Percentiles rank a stretch among this genome's conserved stretches.
Evolutionary conservation across 441 rosid species (phyloP).

Genomic region (Capsella rubella): DNA sequence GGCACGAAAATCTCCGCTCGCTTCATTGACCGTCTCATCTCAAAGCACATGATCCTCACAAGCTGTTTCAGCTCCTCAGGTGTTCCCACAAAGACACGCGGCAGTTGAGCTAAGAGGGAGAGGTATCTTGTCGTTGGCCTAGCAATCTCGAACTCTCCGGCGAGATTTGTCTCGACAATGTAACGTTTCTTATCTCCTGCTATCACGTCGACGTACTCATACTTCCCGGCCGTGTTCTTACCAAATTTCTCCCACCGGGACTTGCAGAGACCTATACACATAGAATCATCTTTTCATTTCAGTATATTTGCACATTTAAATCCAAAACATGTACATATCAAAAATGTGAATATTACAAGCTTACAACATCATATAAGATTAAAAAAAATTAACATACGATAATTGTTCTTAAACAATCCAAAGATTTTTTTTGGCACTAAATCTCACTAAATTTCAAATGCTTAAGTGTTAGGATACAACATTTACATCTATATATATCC

Average conservation of each 20-base stretch:
- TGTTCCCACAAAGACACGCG: slow-evolving; percentile 58
- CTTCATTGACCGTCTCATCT: slow-evolving; percentile 61
- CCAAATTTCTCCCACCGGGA: slow-evolving; percentile 77
- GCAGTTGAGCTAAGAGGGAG: slow-evolving; percentile 52
- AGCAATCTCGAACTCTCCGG: slow-evolving; percentile 67
- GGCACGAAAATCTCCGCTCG: slow-evolving; percentile 54
- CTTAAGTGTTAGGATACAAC: not conserved
- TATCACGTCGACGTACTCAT: slow-evolving; percentile 63
- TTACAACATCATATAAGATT: not conserved
- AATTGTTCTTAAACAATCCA: not conserved
- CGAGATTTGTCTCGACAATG: slow-evolving; percentile 63
- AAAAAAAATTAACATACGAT: not conserved
- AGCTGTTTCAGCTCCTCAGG: slow-evolving; percentile 61
- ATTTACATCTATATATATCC: not conserved
- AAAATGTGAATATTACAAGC: not conserved
- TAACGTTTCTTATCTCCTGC: slow-evolving; percentile 50
- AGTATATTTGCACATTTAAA: slow-evolving; percentile 1
- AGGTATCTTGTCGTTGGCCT: slow-evolving; percentile 59
- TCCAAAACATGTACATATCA: not conserved
- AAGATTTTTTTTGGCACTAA: no score
- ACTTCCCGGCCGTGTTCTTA: slow-evolving; percentile 58
- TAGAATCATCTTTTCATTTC: not conserved
- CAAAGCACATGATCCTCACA: slow-evolving; percentile 70
- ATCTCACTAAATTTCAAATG: slow-evolving; percentile 1
- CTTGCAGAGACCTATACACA: slow-evolving; percentile 76